Conservation (phyloP, 192 early-diverging fungal genomes). For the Gigaspora rosea region DNA sequence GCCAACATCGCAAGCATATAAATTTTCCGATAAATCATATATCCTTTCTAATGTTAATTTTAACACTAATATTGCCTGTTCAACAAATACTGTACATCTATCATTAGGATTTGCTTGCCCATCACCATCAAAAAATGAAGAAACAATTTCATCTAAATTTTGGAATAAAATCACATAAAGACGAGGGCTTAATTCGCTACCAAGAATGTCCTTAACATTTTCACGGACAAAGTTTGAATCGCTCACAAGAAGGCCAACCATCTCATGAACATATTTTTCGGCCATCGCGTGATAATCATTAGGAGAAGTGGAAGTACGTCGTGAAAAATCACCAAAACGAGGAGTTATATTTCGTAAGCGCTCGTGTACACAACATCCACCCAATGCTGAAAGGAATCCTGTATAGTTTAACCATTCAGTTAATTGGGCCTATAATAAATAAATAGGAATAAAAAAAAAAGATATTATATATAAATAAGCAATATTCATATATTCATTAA, state of each 20-base stretch:
- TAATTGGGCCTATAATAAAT: conserved; percentile 25
- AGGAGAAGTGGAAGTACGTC: not conserved
- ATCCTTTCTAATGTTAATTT: conserved; percentile 75
- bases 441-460: not conserved
- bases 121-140: conserved; percentile 60
- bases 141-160: conserved; percentile 58
- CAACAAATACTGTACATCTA: conserved; percentile 71
- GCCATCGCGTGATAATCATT: conserved; percentile 55
- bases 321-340: conserved; percentile 27
- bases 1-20: conserved; percentile 70
- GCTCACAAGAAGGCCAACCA: conserved; percentile 67
- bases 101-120: conserved; percentile 55
- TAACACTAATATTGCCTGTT: conserved; percentile 72
- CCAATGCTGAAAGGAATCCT: conserved; percentile 78
- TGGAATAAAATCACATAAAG: conserved; percentile 65
- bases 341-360: not conserved
- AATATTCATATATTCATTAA: not conserved
- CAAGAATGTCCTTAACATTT: conserved; percentile 74
- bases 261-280: conserved; percentile 69
- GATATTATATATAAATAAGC: not conserved
- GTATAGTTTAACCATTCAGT: conserved; percentile 82
- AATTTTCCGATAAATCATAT: conserved; percentile 54
- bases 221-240: conserved; percentile 79
- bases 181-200: conserved; percentile 64
- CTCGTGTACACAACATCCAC: conserved; percentile 63